Evolutionary conservation across 805 yeast species (phyloP).

Genomic region (Kockiozyma suomiensis): DNA sequence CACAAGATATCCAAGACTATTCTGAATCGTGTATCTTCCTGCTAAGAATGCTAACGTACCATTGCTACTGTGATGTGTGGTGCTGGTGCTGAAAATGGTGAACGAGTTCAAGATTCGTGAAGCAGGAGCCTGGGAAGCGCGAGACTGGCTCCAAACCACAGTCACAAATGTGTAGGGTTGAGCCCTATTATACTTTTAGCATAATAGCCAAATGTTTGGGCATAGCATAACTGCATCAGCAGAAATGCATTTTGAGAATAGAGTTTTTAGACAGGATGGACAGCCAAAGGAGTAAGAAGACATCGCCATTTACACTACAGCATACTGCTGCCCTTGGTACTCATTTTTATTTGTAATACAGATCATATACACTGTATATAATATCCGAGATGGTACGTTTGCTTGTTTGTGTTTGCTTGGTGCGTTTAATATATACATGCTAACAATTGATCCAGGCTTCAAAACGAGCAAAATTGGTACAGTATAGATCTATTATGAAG

Average conservation of each 20-base stretch:
- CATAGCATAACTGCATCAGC: not conserved
- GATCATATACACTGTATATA: too few species aligned
- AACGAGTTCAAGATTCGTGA: not conserved
- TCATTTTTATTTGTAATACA: too few species aligned
- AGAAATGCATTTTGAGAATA: not conserved
- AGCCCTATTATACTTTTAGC: not conserved
- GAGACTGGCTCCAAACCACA: too few species aligned
- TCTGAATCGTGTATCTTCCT: too few species aligned
- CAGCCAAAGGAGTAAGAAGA: too few species aligned
- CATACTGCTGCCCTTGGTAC: too few species aligned
- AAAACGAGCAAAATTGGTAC: conserved; percentile 37
- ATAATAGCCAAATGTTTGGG: not conserved
- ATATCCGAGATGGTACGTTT: too few species aligned
- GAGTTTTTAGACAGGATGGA: not conserved
- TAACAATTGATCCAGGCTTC: conserved; percentile 24
- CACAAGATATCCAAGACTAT: too few species aligned
- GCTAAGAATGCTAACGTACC: not conserved
- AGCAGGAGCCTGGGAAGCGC: too few species aligned
- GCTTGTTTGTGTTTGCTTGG: too few species aligned
- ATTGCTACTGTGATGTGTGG: conserved; percentile 8
- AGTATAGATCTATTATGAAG: not conserved
- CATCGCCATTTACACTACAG: not conserved
- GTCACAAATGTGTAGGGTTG: conserved; percentile 9
- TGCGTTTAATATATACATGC: not conserved
- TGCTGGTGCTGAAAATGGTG: not conserved